phyloP scores from a whole-genome alignment of 768 basidiomycete genomes.

The Lentinula lateritia region DNA sequence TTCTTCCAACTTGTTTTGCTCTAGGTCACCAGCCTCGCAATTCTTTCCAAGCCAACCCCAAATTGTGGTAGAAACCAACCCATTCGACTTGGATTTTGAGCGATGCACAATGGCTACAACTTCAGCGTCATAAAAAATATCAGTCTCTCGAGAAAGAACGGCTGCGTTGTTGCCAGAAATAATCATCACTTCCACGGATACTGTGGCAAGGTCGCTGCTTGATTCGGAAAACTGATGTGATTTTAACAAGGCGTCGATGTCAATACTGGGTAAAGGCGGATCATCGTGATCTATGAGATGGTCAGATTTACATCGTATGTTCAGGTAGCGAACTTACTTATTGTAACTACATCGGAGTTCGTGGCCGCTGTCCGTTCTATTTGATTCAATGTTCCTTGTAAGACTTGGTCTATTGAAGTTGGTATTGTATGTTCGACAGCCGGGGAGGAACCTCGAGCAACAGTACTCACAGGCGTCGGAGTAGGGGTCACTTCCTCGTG shows the following conservation, averaged over 20 bases:
- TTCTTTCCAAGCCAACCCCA: constrained; percentile 75
- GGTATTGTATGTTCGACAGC: constrained; percentile 3
- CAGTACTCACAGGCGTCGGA: constrained; percentile 47
- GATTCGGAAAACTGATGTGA: constrained; percentile 15
- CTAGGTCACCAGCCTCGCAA: constrained; percentile 47
- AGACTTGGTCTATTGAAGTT: neutral
- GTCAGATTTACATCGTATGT: neutral
- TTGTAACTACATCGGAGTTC: neutral
- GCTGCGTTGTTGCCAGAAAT: constrained; percentile 48
- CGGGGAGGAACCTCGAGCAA: constrained; percentile 27
- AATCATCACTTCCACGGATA: constrained; percentile 71
- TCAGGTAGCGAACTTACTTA: neutral
- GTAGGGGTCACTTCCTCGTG: constrained; percentile 63
- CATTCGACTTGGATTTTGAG: constrained; percentile 56
- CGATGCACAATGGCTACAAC: constrained; percentile 65
- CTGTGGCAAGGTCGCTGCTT: constrained; percentile 32
- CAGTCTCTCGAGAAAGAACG: constrained; percentile 35
- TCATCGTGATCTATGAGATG: constrained; percentile 22
- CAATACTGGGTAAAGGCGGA: constrained; percentile 39
- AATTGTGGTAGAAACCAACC: constrained; percentile 62
- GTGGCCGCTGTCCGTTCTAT: too few species aligned
- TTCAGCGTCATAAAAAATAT: constrained; percentile 73
- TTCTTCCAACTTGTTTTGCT: constrained; percentile 63
- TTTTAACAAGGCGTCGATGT: constrained; percentile 43
- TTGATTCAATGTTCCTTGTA: neutral